Percentiles rank a stretch among this genome's conserved stretches.
phyloP scores from a whole-genome alignment of 1,284 basidiomycete genomes.

The Leccinum subspadiceum region DNA sequence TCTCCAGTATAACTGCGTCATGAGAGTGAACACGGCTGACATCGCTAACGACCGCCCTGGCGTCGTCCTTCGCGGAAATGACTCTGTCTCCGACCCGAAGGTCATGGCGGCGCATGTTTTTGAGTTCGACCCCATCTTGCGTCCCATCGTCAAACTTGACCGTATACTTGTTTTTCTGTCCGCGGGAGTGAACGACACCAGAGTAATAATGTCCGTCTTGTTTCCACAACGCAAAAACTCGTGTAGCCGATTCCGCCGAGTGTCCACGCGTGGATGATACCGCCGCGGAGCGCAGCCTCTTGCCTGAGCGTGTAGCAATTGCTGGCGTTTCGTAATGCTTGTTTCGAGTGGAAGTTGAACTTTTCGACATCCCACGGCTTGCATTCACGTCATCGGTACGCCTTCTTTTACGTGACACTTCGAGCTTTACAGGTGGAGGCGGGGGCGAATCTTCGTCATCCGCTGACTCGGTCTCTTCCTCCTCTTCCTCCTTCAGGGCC shows the following conservation, averaged over 20 bases:
- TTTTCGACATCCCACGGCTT: slow-evolving; percentile 22
- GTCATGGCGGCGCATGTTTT: slow-evolving; percentile 53
- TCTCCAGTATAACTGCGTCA: slow-evolving; percentile 38
- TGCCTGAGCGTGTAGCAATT: slow-evolving; percentile 28
- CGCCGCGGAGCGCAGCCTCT: slow-evolving; percentile 31
- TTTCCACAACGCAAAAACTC: slow-evolving; percentile 69
- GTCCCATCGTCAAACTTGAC: slow-evolving; percentile 64
- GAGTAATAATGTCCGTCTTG: slow-evolving; percentile 59
- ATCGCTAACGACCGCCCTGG: slow-evolving; percentile 37
- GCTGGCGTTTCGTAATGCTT: slow-evolving; percentile 34
- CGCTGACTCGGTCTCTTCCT: slow-evolving; percentile 42
- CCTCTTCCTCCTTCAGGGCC: slow-evolving; percentile 38
- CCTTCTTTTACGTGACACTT: slow-evolving; percentile 49
- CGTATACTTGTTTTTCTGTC: slow-evolving; percentile 35
- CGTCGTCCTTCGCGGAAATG: slow-evolving; percentile 35
- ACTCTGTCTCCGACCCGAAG: slow-evolving; percentile 57
- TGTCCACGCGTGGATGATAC: slow-evolving; percentile 26
- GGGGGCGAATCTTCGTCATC: slow-evolving; percentile 33
- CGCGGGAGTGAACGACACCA: slow-evolving; percentile 47
- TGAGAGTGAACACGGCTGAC: slow-evolving; percentile 35
- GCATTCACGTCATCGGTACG: slow-evolving; percentile 34
- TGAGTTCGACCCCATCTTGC: slow-evolving; percentile 43
- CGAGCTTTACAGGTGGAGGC: slow-evolving; percentile 25
- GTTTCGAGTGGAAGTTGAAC: slow-evolving; percentile 28
- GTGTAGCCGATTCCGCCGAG: slow-evolving; percentile 37